Base-by-base conservation (phyloP, 192 early-diverging fungal species). In the Dissophora ornata region DNA sequence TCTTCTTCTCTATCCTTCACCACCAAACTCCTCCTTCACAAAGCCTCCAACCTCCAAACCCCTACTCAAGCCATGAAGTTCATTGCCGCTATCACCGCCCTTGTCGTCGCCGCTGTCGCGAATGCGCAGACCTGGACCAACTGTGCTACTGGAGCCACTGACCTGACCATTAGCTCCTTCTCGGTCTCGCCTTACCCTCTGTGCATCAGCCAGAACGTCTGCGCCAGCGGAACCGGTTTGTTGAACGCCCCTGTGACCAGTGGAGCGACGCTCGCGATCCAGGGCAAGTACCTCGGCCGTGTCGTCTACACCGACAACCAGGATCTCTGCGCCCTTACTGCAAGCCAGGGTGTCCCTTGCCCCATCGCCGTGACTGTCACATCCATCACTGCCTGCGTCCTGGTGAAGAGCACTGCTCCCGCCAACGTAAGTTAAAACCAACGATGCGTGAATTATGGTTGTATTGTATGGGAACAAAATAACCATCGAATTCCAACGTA, bases 261-360 rank as follows among this genome's bases (percentile, higher is more conserved):
- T 6, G 58, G 58, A 1, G 22, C 50, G 42, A 70, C n/a, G 24
- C 25, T 70, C 7, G 10, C 45, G 15, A 55, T 70, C 29, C 29
- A 30, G 2, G 68, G 68, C 19, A 38, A 29, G 19, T 70, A 62
- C 52, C 32, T 54, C 12, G 45, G 45, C n/a, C 48, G 49, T 10
- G 16, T 62, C 16, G 68, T 70, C 41, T 70, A 70, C 58, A 62
- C 58, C 33, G 68, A 70, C 19, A 42, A 36, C 58, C 42, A 53
- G 13, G 57, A 60, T 22, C 51, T 70, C 5, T 70, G 68, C 44
- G 29, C 21, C 0, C n/a, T 70, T 9, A 19, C 62, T 24, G 51
- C 50, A 16, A 3, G 44, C 9, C 42, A 52, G 32, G 57, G 68
- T 0, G 26, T 51, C 58, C 1, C 11, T 19, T 70, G 68, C 68